Conservation (phyloP, 495 filamentous ascomycete genomes). For the Xylaria cubensis region DNA sequence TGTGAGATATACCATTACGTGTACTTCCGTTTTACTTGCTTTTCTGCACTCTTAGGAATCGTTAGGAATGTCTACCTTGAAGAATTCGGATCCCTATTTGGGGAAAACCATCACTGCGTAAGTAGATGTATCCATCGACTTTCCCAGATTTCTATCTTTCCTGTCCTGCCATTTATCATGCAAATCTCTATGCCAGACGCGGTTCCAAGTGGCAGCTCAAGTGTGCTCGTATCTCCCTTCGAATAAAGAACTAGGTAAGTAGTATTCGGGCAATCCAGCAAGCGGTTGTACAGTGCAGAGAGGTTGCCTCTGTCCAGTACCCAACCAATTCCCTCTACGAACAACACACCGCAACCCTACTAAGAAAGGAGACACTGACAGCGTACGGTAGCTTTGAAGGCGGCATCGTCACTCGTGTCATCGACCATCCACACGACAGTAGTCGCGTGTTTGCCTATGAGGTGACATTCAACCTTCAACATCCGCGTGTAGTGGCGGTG, state of each 20-base stretch:
- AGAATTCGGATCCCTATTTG: conserved; percentile 19
- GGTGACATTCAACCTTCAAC: conserved; percentile 43
- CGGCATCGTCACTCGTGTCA: conserved; percentile 38
- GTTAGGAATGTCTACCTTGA: conserved; percentile 17
- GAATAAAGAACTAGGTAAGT: background rate
- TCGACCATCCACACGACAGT: conserved; percentile 35
- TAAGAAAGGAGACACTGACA: background rate
- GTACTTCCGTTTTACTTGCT: background rate
- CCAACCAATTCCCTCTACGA: background rate
- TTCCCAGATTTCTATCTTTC: background rate
- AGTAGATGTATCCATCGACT: background rate
- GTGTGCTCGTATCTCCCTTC: background rate
- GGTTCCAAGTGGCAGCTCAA: background rate
- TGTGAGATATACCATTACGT: conserved; percentile 1
- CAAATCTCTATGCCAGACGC: background rate
- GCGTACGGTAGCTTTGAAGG: conserved; percentile 37
- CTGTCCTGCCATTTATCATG: background rate
- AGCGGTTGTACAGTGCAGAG: background rate
- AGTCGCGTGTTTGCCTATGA: conserved; percentile 49
- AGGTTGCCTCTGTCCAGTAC: background rate
- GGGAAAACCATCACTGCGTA: conserved; percentile 28
- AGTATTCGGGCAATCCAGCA: background rate
- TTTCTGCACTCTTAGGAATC: background rate
- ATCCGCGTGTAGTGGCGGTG: conserved; percentile 42
- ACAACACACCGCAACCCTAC: background rate